phyloP scores from a whole-genome alignment of 441 rosid species.

The Jatropha podagrica region DNA sequence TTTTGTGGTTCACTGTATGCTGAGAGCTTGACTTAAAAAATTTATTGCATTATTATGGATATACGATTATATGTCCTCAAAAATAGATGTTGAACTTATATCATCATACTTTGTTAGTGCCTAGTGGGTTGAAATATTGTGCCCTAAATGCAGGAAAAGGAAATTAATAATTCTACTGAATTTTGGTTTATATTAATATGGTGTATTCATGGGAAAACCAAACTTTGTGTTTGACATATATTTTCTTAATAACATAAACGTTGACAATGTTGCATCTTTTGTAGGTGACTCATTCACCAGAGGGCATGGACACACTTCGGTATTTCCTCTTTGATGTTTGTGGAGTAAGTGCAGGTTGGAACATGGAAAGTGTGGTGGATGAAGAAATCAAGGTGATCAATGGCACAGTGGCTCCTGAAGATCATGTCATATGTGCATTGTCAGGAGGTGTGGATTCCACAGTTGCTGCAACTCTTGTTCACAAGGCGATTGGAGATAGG shows the following conservation, averaged over 20 bases:
- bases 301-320: slow-evolving; percentile 81
- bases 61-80: not conserved
- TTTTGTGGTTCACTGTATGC: slow-evolving; percentile 2
- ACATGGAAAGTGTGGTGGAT: slow-evolving; percentile 81
- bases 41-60: not conserved
- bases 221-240: not conserved
- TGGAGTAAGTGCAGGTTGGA: slow-evolving; percentile 77
- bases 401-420: slow-evolving; percentile 59
- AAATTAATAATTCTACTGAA: not conserved
- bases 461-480: slow-evolving; percentile 95
- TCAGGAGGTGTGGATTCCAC: slow-evolving; percentile 96
- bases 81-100: not conserved
- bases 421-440: slow-evolving; percentile 85
- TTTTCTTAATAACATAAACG: not conserved
- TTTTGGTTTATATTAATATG: not conserved
- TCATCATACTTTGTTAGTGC: not conserved
- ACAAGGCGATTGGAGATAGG: slow-evolving; percentile 88
- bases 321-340: slow-evolving; percentile 76
- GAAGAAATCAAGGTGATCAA: slow-evolving; percentile 78
- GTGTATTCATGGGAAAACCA: not conserved
- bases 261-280: slow-evolving; percentile 24
- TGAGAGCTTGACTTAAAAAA: not conserved
- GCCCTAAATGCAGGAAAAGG: not conserved
- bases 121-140: not conserved
- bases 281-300: slow-evolving; percentile 88